phyloP scores from a whole-genome alignment of 2,329 filamentous ascomycete genomes.

The Thyridium curvatum region DNA sequence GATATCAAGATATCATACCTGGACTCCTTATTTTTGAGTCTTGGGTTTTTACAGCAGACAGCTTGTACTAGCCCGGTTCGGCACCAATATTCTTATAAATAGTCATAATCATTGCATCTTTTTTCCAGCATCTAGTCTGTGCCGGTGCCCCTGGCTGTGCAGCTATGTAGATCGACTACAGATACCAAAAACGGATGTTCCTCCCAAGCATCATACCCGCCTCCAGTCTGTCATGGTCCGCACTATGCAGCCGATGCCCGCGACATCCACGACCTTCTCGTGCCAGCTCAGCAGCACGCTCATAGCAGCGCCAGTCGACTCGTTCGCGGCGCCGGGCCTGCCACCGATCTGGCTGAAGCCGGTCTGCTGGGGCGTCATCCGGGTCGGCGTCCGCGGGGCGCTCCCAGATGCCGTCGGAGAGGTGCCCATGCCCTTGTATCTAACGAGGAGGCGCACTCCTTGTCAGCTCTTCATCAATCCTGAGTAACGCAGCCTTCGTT shows the following conservation, averaged over 20 bases:
- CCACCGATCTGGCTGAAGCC: conserved; percentile 77
- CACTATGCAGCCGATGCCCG: conserved; percentile 84
- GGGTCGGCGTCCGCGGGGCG: conserved; percentile 39
- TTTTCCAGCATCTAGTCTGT: no score
- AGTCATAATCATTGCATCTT: no score
- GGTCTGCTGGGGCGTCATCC: conserved; percentile 67
- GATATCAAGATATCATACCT: no score
- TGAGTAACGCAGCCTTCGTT: not conserved
- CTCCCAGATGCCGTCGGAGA: conserved; percentile 30
- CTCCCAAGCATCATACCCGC: conserved; percentile 57
- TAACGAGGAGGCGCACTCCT: conserved; percentile 24
- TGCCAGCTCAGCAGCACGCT: conserved; percentile 97
- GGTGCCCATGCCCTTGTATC: conserved; percentile 83
- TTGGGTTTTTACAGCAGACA: no score
- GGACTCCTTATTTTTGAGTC: no score
- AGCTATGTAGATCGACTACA: no score
- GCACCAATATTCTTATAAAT: no score
- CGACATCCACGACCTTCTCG: conserved; percentile 94
- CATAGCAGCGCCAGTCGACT: conserved; percentile 82
- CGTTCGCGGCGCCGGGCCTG: conserved; percentile 45
- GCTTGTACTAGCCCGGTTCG: no score
- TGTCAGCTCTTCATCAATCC: not conserved
- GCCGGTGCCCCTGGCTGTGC: no score
- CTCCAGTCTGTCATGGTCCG: conserved; percentile 95
- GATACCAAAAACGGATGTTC: no score